phyloP scores from a whole-genome alignment of 2,329 filamentous ascomycete genomes.

The Sodiomyces alkalinus region DNA sequence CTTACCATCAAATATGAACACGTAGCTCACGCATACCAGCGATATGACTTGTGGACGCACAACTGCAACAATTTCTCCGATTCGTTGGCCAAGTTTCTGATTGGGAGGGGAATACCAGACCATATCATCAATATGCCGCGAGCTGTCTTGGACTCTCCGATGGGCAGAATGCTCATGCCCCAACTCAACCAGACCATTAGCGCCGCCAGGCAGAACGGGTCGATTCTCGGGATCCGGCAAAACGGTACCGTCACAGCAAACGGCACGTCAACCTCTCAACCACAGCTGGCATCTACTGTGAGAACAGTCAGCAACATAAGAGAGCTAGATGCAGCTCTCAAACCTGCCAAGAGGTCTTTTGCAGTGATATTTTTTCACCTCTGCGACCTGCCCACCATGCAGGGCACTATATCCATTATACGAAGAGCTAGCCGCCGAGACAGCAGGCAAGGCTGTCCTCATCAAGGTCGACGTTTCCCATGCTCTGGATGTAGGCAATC shows the following conservation, averaged over 20 bases:
- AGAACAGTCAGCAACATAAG: conserved; percentile 41
- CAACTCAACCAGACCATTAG: conserved; percentile 41
- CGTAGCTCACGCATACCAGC: too few relatives aligned
- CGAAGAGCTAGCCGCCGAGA: conserved; percentile 61
- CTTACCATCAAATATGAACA: not conserved
- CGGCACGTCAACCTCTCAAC: conserved; percentile 8
- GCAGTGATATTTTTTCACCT: conserved; percentile 89
- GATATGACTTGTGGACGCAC: conserved; percentile 78
- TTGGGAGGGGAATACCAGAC: conserved; percentile 76
- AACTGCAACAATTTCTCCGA: conserved; percentile 99
- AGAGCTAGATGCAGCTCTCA: conserved; percentile 46
- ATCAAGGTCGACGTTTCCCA: conserved; percentile 71
- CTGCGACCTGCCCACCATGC: conserved; percentile 72
- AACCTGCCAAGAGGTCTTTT: conserved; percentile 46
- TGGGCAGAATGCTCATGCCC: conserved; percentile 76
- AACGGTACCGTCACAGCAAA: conserved; percentile 12
- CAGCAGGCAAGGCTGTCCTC: conserved; percentile 49
- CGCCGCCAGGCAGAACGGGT: conserved; percentile 32
- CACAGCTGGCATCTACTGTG: conserved; percentile 28
- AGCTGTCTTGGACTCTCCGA: conserved; percentile 70
- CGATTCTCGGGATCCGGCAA: conserved; percentile 35
- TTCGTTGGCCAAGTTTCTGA: conserved; percentile 75
- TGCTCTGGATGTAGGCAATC: conserved; percentile 46
- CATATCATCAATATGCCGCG: conserved; percentile 77
- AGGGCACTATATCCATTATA: conserved; percentile 70